Evolutionary conservation across 805 yeast species (phyloP), one percentile per base, ranked within the genome.

Genomic region (Ogataea paraovalis): DNA sequence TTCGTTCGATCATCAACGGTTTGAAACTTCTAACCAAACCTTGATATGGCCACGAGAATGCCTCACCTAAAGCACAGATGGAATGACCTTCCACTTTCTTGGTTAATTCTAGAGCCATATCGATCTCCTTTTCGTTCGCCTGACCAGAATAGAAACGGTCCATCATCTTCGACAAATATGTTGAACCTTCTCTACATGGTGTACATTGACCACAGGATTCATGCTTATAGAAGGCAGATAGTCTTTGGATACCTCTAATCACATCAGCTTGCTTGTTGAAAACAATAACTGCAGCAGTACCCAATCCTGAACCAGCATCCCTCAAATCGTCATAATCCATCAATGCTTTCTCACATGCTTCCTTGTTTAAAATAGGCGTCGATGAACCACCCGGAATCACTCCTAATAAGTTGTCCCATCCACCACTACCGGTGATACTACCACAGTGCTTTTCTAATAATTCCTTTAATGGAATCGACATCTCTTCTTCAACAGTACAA

Each of bases 141-240:
- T 87, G 94, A 43, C 96, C 96, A 50, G 70, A 69, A 52, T 73
- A 79, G 66, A 88, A 79, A 64, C 96, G 79, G 64, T 83, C 85
- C 96, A 88, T 88, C 80, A 87, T 83, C 70, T 80, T 85, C 50
- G 76, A 73, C 58, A 88, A 73, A 85, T 92, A 88, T 19, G 95
- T 84, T 39, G 96, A 87, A 49, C 96, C 96, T 71, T 88, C 96
- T 67, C 96, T 82, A 72, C 96, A 88, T 49, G 96, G 96, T 3
- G 96, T 88, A 74, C 96, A 88, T 72, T 88, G 96, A 50, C 96
- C 96, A 72, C 96, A 88, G 7, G 94, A 85, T 75, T 88, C 96
- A 71, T 88, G 96, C 73, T 85, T 86, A 74, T 87, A 88, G 68
- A 88, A 88, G 39, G 86, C 82, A 39, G 92, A 69, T 61, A 88